These are phyloP conservation scores for Hydnomerulius pinastri DNA, from an alignment of 768 basidiomycete genomes.

Conservation along the genomic window DNA sequence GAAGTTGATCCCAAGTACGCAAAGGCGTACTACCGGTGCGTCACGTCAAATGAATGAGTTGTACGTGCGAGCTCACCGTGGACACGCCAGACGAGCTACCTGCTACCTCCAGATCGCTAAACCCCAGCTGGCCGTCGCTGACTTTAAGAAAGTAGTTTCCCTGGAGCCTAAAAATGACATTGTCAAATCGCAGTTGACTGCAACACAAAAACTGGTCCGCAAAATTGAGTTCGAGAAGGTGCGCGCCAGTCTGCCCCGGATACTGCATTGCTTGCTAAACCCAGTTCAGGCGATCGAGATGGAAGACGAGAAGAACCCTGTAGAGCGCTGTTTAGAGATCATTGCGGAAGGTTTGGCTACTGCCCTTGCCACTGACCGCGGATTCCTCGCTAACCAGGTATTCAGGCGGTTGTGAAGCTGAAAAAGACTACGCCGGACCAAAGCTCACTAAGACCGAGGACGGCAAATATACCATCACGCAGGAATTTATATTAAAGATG, in stretches of 20 bases:
- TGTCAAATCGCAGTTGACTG: constrained; percentile 76
- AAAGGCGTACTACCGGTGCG: constrained; percentile 85
- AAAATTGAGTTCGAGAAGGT: constrained; percentile 94
- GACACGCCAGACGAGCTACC: constrained; percentile 70
- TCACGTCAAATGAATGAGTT: neutral
- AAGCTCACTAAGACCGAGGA: constrained; percentile 57
- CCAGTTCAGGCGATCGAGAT: constrained; percentile 78
- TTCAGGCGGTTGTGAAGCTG: constrained; percentile 77
- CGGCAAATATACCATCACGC: constrained; percentile 72
- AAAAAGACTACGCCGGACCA: constrained; percentile 75
- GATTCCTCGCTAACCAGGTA: constrained; percentile 7
- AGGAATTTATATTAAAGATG: constrained; percentile 82
- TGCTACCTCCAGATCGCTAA: constrained; percentile 90
- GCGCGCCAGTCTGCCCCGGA: constrained; percentile 5
- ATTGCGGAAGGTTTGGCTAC: constrained; percentile 65
- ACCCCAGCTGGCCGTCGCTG: constrained; percentile 81
- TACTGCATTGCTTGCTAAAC: constrained; percentile 2
- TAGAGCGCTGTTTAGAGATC: constrained; percentile 74
- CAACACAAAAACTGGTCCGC: constrained; percentile 89
- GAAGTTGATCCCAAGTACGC: constrained; percentile 85
- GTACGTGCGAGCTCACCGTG: neutral
- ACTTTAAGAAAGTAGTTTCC: constrained; percentile 81
- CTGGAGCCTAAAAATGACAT: constrained; percentile 87
- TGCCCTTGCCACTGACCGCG: neutral
- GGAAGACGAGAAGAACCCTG: constrained; percentile 84